Evolutionary conservation across 2,329 filamentous ascomycete species (phyloP).

Genomic region (Aspergillus pseudonomiae): DNA sequence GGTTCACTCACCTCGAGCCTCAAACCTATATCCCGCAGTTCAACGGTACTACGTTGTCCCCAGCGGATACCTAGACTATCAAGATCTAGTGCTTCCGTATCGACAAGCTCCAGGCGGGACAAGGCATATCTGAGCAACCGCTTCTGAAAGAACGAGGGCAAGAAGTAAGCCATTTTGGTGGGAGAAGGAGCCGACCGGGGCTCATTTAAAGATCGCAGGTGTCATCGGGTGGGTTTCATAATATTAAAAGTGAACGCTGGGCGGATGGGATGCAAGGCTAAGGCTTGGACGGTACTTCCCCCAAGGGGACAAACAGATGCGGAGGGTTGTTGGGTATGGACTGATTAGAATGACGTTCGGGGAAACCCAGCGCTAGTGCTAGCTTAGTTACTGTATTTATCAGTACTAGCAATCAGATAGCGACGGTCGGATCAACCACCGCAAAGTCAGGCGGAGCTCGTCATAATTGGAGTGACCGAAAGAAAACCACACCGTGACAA

Average conservation of each 20-base stretch:
- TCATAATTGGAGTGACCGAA: conserved; percentile 14
- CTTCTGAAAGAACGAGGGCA: conserved; percentile 82
- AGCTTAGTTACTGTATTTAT: conserved; percentile 17
- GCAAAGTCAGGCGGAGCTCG: conserved; percentile 27
- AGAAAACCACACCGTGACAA: conserved; percentile 23
- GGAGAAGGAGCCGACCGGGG: conserved; percentile 32
- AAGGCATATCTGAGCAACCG: conserved; percentile 84
- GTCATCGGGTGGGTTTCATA: conserved; percentile 32
- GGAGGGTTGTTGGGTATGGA: conserved; percentile 18
- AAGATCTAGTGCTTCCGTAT: conserved; percentile 82
- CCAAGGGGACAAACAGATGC: conserved; percentile 11
- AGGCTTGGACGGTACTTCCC: conserved; percentile 3
- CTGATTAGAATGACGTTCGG: conserved; percentile 36
- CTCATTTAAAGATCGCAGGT: conserved; percentile 27
- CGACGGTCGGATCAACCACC: conserved; percentile 26
- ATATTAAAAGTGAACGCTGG: conserved; percentile 18
- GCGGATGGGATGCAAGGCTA: conserved; percentile 12
- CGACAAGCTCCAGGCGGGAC: conserved; percentile 80
- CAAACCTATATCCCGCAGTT: conserved; percentile 83
- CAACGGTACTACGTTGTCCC: conserved; percentile 79
- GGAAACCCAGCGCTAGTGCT: conserved; percentile 16
- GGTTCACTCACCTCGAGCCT: conserved; percentile 67
- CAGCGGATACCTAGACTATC: conserved; percentile 83
- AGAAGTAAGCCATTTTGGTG: conserved; percentile 68
- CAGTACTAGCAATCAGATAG: conserved; percentile 9